Base-by-base conservation (phyloP, 1,284 basidiomycete species). In the Ceratobasidium theobromae region DNA sequence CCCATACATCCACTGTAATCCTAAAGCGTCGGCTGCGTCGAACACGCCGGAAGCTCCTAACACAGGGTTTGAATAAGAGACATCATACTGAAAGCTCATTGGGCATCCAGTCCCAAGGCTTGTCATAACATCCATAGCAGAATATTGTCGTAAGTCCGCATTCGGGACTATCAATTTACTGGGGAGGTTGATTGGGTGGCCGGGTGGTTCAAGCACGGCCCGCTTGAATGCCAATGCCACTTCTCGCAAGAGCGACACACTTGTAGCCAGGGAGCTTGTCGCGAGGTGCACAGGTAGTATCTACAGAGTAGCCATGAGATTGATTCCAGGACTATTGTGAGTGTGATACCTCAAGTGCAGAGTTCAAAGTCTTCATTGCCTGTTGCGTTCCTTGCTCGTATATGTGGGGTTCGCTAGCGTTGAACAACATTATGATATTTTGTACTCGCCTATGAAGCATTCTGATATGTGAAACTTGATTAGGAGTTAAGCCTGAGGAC, bases 381-480 rank as follows among this genome's bases (percentile, higher is more conserved):
- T 48, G 11, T 18, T 32, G 30, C 9, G 55, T 58, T 5, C 55
- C 55, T 49, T 58, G 55, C 35, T 58, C 55, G 25, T 49, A 58
- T 18, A 58, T 58, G n/a, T 58, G 55, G 18, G 27, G 55, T 32
- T 58, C 55, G 43, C 46, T 58, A 30, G 41, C 45, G 30, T 58
- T 46, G 43, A 58, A 58, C 16, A 58, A 23, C 3, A 11, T 9
- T 32, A 48, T 48, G 12, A 30, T 12, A n/a, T 48, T 45, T 14
- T 58, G 55, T 16, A 45, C 55, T 18, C 45, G 43, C 12, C 18
- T 58, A 32, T 49, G 55, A 23, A 58, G 55, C 30, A 45, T 49
- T 27, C 43, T 6, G 48, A 58, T 14, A 4, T 49, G 43, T 6
- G 55, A 58, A 27, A 58, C 55, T 33, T 58, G 55, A 21, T 58